Percentiles rank a stretch among this genome's conserved stretches.
phyloP scores from a whole-genome alignment of 352 stramenopile genomes.

The Blastocystis sp. region DNA sequence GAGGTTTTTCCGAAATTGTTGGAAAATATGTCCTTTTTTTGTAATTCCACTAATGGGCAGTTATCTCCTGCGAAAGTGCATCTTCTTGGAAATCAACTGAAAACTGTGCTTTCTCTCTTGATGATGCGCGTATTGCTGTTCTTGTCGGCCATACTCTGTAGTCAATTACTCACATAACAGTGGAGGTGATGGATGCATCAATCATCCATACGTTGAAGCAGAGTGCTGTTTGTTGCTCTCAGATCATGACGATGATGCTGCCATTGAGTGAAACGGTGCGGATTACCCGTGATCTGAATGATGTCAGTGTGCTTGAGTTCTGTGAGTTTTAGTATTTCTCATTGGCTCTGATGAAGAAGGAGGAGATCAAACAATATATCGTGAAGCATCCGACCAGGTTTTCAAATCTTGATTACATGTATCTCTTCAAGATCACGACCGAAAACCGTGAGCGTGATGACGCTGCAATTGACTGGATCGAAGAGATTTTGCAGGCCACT shows the following conservation, averaged over 20 bases:
- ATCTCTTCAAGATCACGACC: slow-evolving; percentile 52
- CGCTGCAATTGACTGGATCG: slow-evolving; percentile 59
- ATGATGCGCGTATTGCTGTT: slow-evolving; percentile 7
- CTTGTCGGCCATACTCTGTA: not conserved
- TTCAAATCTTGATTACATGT: slow-evolving; percentile 54
- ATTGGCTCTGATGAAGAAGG: slow-evolving; percentile 39
- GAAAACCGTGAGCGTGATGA: slow-evolving; percentile 28
- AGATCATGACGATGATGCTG: slow-evolving; percentile 50
- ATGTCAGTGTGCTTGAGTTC: not conserved
- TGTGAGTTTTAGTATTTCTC: slow-evolving; percentile 45
- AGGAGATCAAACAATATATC: slow-evolving; percentile 55
- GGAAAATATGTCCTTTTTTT: not conserved
- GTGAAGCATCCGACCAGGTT: slow-evolving; percentile 25
- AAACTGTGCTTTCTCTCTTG: not conserved
- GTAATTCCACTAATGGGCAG: not conserved
- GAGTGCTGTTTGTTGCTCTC: slow-evolving; percentile 40
- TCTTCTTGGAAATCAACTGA: slow-evolving; percentile 9
- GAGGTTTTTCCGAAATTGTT: not conserved
- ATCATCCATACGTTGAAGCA: slow-evolving; percentile 56
- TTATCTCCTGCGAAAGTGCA: not conserved
- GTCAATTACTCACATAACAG: slow-evolving; percentile 18
- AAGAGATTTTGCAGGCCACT: slow-evolving; percentile 38
- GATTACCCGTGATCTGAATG: not conserved
- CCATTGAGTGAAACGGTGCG: not conserved
- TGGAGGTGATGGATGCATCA: not conserved